Base-by-base conservation (phyloP, 805 yeast genomes). In the Candida bentonensis region DNA sequence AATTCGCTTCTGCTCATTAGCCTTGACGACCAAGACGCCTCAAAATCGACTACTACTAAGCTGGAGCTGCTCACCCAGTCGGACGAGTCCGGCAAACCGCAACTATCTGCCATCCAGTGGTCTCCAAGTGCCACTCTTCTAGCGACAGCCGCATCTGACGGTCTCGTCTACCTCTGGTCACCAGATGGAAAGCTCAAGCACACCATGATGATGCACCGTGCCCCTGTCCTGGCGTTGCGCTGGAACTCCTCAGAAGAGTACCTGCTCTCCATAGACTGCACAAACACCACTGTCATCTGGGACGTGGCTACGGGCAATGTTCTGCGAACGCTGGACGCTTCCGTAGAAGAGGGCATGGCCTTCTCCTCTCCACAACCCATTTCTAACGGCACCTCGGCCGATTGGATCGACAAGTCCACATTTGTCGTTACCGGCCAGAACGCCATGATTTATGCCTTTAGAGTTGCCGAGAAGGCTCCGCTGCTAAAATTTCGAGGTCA, bases 141-240 rank as follows among this genome's bases (percentile, higher is more conserved):
- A 2, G 67, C 81, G 13, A 80, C 88, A 0, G 82, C 79, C 2
- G 69, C 78, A 2, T 74, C 70, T 44, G 70, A 70, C 53, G 95
- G 95, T 13, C 89, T 82, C 52, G 53, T 87, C 5, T 64, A 89
- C 45, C 65, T 83, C n/a, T 87, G 95, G 94, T 72, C 78, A 9
- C 67, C 73, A 0, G 79, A 76, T 41, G 94, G 95, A 0, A 69
- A 72, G 23, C 64, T 85, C 30, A 66, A 73, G 47, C 79, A 76
- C 42, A 71, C 73, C 1, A 60, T 78, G 52, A 33, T 53, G 22
- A 56, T 71, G 28, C 83, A 78, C 51, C 65, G 67, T 39, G 59
- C 73, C 2, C 74, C 88, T 0, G 68, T 86, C 0, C 53, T 76
- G 7, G 56, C 68, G 1, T 61, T 82, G 3, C 58, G 65, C 44